phyloP scores from a whole-genome alignment of 2,329 filamentous ascomycete genomes.

The Neophaeococcomyces mojaviensis region DNA sequence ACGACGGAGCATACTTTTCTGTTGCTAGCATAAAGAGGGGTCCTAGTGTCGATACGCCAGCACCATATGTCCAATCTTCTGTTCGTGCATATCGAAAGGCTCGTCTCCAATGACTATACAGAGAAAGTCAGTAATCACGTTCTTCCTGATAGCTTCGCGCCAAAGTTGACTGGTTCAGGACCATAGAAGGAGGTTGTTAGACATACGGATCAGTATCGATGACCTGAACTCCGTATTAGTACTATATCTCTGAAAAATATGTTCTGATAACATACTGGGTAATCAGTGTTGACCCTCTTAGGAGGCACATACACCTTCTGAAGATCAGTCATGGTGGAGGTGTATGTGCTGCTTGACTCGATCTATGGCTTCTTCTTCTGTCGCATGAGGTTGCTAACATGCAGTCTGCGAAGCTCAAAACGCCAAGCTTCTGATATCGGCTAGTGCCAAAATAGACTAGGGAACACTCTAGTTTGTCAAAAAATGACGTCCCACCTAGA shows the following conservation, averaged over 20 bases:
- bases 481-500: no score
- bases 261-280: conserved; percentile 60
- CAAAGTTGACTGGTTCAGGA: no score
- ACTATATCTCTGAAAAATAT: conserved; percentile 4
- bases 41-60: conserved; percentile 60
- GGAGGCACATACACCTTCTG: conserved; percentile 54
- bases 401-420: conserved; percentile 1
- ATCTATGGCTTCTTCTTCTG: not conserved
- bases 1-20: conserved; percentile 78
- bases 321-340: conserved; percentile 16
- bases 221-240: conserved; percentile 55
- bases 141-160: conserved; percentile 9
- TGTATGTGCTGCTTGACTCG: not conserved
- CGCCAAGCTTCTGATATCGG: no score
- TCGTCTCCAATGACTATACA: conserved; percentile 64
- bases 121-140: not conserved
- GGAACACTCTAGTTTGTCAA: no score
- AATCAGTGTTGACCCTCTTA: conserved; percentile 74
- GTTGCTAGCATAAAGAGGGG: conserved; percentile 68
- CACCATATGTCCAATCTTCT: conserved; percentile 71
- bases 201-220: conserved; percentile 98
- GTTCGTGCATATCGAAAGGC: conserved; percentile 79
- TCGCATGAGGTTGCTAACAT: not conserved
- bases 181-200: no score
- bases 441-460: no score